Percentiles rank a stretch among this genome's conserved stretches.
Conservation (phyloP, 1,139 yeast species). For the Ogataea hybrid region DNA sequence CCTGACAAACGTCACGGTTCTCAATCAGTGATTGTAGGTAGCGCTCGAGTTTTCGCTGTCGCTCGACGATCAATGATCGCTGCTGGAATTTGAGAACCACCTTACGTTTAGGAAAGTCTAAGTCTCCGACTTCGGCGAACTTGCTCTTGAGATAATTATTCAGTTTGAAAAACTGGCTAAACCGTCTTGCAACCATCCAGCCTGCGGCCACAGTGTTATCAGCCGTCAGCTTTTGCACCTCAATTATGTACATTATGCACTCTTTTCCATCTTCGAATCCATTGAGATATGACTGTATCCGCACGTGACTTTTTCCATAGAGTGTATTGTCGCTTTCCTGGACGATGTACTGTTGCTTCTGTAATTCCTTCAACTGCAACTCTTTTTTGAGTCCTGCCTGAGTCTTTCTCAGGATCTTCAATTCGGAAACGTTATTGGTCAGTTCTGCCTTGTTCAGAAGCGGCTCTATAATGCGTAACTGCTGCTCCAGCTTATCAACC, state of each 20-base stretch:
- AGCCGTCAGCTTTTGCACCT: conserved; percentile 57
- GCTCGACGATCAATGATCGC: conserved; percentile 58
- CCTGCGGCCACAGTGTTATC: conserved; percentile 59
- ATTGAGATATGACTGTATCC: conserved; percentile 65
- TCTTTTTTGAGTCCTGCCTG: conserved; percentile 65
- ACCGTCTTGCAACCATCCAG: conserved; percentile 89
- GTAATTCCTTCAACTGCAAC: conserved; percentile 65
- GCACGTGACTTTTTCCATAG: conserved; percentile 64
- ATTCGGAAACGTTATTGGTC: conserved; percentile 69
- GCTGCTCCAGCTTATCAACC: conserved; percentile 61
- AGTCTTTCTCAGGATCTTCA: conserved; percentile 67
- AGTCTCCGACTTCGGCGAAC: conserved; percentile 48
- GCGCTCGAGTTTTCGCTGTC: conserved; percentile 59
- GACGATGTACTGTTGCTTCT: conserved; percentile 76
- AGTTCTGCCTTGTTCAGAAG: conserved; percentile 77
- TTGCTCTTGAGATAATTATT: conserved; percentile 59
- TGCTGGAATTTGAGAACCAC: conserved; percentile 65
- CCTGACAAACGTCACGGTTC: conserved; percentile 70
- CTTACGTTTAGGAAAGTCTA: conserved; percentile 64
- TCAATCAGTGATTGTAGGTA: conserved; percentile 58
- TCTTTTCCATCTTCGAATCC: conserved; percentile 54
- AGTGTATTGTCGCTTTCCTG: conserved; percentile 82
- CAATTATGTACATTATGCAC: conserved; percentile 70
- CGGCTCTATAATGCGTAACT: conserved; percentile 61
- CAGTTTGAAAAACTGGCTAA: conserved; percentile 75